Percentiles rank a stretch among this genome's conserved stretches.
Evolutionary conservation across 257 asterid species (phyloP).

Genomic region (Salvia hispanica): DNA sequence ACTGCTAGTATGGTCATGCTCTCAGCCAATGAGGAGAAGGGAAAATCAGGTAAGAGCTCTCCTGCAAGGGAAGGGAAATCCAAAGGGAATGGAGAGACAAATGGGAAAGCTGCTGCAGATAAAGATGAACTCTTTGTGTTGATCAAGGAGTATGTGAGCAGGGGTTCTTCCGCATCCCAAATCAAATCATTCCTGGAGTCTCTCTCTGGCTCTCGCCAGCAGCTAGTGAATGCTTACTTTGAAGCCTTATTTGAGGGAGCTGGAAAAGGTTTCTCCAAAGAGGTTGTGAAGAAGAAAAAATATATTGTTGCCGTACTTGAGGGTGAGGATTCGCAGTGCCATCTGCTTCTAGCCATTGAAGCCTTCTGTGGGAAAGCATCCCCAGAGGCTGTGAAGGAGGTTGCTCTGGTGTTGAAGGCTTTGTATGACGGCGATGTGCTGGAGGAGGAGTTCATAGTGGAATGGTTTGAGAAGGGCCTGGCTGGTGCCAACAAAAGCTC

Average conservation of each 20-base stretch:
- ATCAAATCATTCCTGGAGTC: constrained; percentile 53
- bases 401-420: constrained; percentile 59
- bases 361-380: constrained; percentile 55
- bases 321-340: constrained; percentile 55
- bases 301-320: constrained; percentile 45
- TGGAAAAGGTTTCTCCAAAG: constrained; percentile 69
- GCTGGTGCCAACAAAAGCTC: constrained; percentile 50
- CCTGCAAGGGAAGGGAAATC: constrained; percentile 40
- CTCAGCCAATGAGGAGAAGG: constrained; percentile 57
- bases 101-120: constrained; percentile 35
- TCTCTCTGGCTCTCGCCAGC: constrained; percentile 49
- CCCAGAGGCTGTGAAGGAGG: constrained; percentile 67
- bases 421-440: constrained; percentile 58
- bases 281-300: constrained; percentile 54
- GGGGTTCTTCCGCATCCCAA: constrained; percentile 46
- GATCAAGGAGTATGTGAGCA: constrained; percentile 50
- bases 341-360: constrained; percentile 56
- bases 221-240: constrained; percentile 46
- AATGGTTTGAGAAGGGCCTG: constrained; percentile 65
- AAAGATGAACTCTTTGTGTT: constrained; percentile 39
- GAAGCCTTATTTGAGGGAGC: constrained; percentile 57
- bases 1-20: constrained; percentile 87
- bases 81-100: constrained; percentile 40
- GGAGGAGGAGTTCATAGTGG: constrained; percentile 64
- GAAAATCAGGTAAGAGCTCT: constrained; percentile 45